phyloP scores from a whole-genome alignment of 345 rosid genomes.

The Nasturtium officinale region DNA sequence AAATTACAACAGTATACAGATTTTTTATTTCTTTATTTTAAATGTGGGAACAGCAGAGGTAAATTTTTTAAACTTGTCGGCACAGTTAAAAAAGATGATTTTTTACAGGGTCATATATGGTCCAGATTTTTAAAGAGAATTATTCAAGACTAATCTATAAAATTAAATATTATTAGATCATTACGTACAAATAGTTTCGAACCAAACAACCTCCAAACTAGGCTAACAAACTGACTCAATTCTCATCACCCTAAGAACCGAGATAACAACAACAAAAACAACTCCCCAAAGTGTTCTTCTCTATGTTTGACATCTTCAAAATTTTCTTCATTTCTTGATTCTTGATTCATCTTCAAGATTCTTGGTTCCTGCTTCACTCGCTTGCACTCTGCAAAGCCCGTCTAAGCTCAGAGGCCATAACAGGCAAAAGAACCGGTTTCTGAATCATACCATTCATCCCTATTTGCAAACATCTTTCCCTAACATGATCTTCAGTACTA shows the following conservation, averaged over 20 bases:
- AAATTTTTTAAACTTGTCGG: neutral
- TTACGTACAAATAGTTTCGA: conserved; percentile 34
- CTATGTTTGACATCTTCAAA: conserved; percentile 22
- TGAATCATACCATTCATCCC: conserved; percentile 91
- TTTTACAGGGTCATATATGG: no score
- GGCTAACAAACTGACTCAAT: conserved; percentile 11
- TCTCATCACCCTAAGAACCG: conserved; percentile 22
- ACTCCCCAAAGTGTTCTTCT: conserved; percentile 13
- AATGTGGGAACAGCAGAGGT: neutral
- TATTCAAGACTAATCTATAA: neutral
- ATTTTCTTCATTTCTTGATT: conserved; percentile 18
- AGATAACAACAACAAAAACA: conserved; percentile 19
- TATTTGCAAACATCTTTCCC: conserved; percentile 71
- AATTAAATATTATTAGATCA: conserved; percentile 21
- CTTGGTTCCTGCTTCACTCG: conserved; percentile 45
- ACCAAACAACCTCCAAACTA: conserved; percentile 23
- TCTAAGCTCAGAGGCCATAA: conserved; percentile 77
- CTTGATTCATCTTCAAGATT: conserved; percentile 1
- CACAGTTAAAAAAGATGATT: neutral
- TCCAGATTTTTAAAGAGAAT: neutral
- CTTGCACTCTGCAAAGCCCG: conserved; percentile 70
- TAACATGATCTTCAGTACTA: conserved; percentile 73
- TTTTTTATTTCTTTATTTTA: no score
- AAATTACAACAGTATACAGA: neutral
- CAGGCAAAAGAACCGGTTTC: conserved; percentile 83